Percentiles rank a stretch among this genome's conserved stretches.
Conservation (phyloP, 169 alveolate genomes). For the Eimeria falciformis region DNA sequence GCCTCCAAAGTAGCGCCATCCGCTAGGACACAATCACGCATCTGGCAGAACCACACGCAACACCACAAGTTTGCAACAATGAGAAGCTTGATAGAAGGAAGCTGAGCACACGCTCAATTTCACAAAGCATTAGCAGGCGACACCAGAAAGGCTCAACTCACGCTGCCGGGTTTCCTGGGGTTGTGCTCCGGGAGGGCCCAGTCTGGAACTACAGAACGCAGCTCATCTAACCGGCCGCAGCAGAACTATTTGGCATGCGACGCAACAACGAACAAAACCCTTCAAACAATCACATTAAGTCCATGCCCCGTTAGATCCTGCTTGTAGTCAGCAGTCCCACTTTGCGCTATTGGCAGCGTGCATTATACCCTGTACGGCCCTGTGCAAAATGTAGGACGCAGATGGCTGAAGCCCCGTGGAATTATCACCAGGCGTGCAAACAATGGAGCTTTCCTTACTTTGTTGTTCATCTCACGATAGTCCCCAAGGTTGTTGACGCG, state of each 20-base stretch:
- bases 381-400: no score
- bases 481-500: conserved; percentile 74
- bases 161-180: conserved; percentile 65
- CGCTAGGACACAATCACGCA: conserved; percentile 75
- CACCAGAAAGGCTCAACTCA: conserved; percentile 49
- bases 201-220: conserved; percentile 65
- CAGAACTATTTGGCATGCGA: conserved; percentile 52
- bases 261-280: no score
- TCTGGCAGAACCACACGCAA: conserved; percentile 48
- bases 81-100: background rate
- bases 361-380: no score
- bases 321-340: no score
- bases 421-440: no score
- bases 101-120: background rate
- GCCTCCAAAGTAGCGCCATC: conserved; percentile 71
- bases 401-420: no score
- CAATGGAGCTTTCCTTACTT: background rate
- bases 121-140: background rate
- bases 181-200: conserved; percentile 74
- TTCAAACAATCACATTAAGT: no score
- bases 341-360: no score
- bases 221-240: conserved; percentile 72
- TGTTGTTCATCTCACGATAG: conserved; percentile 75
- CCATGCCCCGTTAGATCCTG: no score
- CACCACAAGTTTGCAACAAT: background rate